phyloP scores from a whole-genome alignment of 257 asterid genomes.

The Scutellaria minor region DNA sequence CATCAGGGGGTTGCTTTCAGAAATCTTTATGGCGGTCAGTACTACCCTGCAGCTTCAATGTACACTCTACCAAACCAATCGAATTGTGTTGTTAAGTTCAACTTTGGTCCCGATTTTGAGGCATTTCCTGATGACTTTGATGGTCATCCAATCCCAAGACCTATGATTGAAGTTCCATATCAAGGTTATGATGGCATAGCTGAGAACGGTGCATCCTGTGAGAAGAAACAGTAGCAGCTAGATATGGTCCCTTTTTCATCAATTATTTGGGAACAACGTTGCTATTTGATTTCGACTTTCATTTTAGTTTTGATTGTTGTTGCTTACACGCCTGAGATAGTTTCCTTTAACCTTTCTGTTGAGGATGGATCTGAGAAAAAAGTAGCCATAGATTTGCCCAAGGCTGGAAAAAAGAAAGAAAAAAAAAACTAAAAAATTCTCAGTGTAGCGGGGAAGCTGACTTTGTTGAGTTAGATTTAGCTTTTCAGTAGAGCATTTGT shows the following conservation, averaged over 20 bases:
- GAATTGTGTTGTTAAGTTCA: constrained; percentile 84
- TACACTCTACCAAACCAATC: constrained; percentile 96
- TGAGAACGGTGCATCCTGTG: constrained; percentile 84
- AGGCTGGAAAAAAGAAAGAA: background rate
- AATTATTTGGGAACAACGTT: no score
- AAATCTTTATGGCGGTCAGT: constrained; percentile 86
- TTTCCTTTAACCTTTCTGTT: background rate
- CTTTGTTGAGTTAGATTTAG: background rate
- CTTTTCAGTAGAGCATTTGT: constrained; percentile 7
- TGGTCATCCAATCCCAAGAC: constrained; percentile 68
- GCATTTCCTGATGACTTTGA: constrained; percentile 79
- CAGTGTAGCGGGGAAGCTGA: background rate
- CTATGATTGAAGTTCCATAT: constrained; percentile 95
- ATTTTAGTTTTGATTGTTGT: constrained; percentile 37
- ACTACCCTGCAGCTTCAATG: constrained; percentile 97
- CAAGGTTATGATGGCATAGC: constrained; percentile 72
- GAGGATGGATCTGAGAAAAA: background rate
- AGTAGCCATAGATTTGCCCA: constrained; percentile 24
- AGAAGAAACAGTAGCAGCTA: constrained; percentile 47
- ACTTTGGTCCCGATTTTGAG: constrained; percentile 94
- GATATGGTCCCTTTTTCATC: no score
- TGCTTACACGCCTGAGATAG: constrained; percentile 21
- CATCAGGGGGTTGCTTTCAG: constrained; percentile 90
- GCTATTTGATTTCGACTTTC: constrained; percentile 1
- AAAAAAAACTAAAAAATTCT: no score